Conservation (phyloP, 1,139 yeast species). For the Zygosaccharomyces pseudobailii region DNA sequence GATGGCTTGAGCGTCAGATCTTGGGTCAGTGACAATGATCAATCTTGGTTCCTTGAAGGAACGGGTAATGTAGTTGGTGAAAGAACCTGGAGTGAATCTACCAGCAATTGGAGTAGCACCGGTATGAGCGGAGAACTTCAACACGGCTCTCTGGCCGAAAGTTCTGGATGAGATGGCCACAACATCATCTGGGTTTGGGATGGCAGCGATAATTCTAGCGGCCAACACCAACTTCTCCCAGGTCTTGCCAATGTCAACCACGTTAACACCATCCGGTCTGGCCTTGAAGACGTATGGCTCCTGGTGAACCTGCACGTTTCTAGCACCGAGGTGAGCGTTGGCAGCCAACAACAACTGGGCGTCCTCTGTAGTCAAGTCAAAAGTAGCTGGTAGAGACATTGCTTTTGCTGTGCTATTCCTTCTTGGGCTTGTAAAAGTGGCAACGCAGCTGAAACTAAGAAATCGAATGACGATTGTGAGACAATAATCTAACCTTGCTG, state of each 20-base stretch:
- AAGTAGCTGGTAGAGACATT: conserved; percentile 88
- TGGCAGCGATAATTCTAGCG: conserved; percentile 99
- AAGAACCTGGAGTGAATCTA: conserved; percentile 99
- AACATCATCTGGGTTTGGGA: conserved; percentile 97
- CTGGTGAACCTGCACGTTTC: conserved; percentile 99
- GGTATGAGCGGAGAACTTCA: conserved; percentile 99
- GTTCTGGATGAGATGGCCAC: conserved; percentile 99
- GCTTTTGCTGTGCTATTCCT: conserved; percentile 27
- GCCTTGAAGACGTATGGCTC: conserved; percentile 98
- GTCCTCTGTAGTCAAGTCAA: conserved; percentile 94
- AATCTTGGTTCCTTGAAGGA: conserved; percentile 99
- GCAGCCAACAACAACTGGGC: conserved; percentile 99
- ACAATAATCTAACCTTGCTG: conserved; percentile 1
- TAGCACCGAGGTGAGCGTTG: conserved; percentile 99
- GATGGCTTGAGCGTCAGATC: conserved; percentile 99
- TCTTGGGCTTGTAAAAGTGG: conserved; percentile 12
- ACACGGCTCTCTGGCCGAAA: conserved; percentile 99
- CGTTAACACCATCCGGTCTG: conserved; percentile 99
- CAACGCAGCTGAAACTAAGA: conserved; percentile 3
- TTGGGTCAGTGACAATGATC: conserved; percentile 98
- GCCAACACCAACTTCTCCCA: conserved; percentile 99
- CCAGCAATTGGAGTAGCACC: conserved; percentile 99
- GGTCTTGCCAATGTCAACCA: conserved; percentile 97
- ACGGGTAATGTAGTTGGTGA: conserved; percentile 99
- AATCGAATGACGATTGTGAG: not conserved